phyloP scores from a whole-genome alignment of 2,329 filamentous ascomycete species.

The Cephalotrichum gorgonifer region DNA sequence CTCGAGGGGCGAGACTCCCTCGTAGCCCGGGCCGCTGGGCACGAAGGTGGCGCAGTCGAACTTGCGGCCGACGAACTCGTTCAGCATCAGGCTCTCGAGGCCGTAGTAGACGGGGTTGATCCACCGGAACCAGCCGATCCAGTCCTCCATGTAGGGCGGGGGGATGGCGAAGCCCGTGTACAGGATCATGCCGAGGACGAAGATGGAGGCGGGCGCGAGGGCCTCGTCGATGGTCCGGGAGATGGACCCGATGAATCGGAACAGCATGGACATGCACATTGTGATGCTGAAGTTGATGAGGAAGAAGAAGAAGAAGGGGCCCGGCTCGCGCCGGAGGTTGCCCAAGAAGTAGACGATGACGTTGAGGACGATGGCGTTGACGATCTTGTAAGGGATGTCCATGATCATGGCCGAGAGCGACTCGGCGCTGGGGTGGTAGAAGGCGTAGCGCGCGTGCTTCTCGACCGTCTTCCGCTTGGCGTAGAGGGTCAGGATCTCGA shows the following conservation, averaged over 20 bases:
- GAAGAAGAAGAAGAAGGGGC: slow-evolving; percentile 56
- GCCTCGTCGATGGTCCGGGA: slow-evolving; percentile 39
- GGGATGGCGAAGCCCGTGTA: slow-evolving; percentile 43
- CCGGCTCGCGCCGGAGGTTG: slow-evolving; percentile 34
- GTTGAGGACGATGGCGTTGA: slow-evolving; percentile 24
- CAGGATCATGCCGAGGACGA: slow-evolving; percentile 42
- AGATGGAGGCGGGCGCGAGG: slow-evolving; percentile 37
- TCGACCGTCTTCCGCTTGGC: slow-evolving; percentile 25
- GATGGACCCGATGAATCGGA: slow-evolving; percentile 31
- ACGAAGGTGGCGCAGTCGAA: slow-evolving; percentile 24
- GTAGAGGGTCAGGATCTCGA: slow-evolving; percentile 27
- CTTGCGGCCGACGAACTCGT: slow-evolving; percentile 12
- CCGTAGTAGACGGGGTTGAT: slow-evolving; percentile 52
- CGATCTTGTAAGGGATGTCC: slow-evolving; percentile 21
- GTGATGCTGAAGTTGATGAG: slow-evolving; percentile 49
- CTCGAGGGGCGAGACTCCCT: slow-evolving; percentile 13
- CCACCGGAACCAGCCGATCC: slow-evolving; percentile 50
- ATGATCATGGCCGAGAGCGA: slow-evolving; percentile 11
- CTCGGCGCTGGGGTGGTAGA: slow-evolving; percentile 26
- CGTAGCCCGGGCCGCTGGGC: slow-evolving; percentile 16
- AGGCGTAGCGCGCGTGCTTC: slow-evolving; percentile 28
- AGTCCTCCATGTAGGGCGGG: slow-evolving; percentile 14
- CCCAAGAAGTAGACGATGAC: slow-evolving; percentile 30
- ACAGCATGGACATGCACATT: slow-evolving; percentile 56
- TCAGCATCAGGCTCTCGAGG: slow-evolving; percentile 15